Percentiles rank a stretch among this genome's conserved stretches.
Evolutionary conservation across 2,329 filamentous ascomycete species (phyloP).

Genomic region (Simplicillium sp.): DNA sequence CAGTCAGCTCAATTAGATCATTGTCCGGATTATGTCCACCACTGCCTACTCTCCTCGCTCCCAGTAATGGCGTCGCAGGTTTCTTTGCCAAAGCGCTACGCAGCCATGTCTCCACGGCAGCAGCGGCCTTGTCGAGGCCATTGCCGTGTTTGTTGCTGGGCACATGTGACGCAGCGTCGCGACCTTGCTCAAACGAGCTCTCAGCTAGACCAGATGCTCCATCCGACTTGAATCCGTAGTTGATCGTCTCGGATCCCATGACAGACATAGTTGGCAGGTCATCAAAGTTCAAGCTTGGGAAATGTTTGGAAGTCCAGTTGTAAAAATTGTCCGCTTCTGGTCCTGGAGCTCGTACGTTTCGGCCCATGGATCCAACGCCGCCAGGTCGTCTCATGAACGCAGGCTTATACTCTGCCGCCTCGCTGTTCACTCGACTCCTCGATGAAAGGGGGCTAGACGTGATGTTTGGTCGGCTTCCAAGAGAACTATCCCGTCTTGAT

Average conservation of each 20-base stretch:
- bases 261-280: constrained; percentile 56
- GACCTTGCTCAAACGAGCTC: constrained; percentile 38
- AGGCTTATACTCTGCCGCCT: constrained; percentile 29
- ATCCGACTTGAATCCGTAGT: constrained; percentile 40
- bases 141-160: constrained; percentile 27
- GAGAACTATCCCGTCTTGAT: constrained; percentile 33
- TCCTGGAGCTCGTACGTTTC: constrained; percentile 62
- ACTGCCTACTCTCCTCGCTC: constrained; percentile 23
- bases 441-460: constrained; percentile 23
- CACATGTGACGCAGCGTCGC: constrained; percentile 30
- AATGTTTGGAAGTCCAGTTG: constrained; percentile 71
- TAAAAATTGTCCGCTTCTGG: constrained; percentile 80
- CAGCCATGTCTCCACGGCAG: constrained; percentile 84
- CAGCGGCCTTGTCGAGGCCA: constrained; percentile 72
- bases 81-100: constrained; percentile 66
- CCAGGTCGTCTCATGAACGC: constrained; percentile 73
- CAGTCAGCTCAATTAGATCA: constrained; percentile 65
- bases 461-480: constrained; percentile 23
- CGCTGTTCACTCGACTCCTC: constrained; percentile 27
- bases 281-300: constrained; percentile 70
- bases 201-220: constrained; percentile 35
- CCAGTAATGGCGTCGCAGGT: constrained; percentile 39
- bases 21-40: constrained; percentile 30
- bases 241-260: constrained; percentile 50
- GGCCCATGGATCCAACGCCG: constrained; percentile 74